phyloP scores from a whole-genome alignment of 1,139 yeast genomes.

The Zhuliangozyma blackwelliae region DNA sequence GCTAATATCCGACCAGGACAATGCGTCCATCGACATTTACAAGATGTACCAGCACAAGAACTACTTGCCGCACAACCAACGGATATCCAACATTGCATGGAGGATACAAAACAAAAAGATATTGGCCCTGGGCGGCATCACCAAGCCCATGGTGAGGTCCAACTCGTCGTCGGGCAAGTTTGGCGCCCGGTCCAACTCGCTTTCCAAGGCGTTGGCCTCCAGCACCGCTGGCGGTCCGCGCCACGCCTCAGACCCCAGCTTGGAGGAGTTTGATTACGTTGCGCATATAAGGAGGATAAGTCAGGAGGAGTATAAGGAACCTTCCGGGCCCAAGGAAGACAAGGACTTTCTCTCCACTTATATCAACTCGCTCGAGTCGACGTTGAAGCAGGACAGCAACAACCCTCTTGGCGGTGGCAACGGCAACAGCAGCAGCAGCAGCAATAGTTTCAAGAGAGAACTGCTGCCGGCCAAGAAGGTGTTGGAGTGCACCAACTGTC shows the following conservation, averaged over 20 bases:
- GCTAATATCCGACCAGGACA: conserved; percentile 9
- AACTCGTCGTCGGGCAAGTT: conserved; percentile 6
- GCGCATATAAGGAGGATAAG: conserved; percentile 44
- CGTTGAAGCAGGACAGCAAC: conserved; percentile 26
- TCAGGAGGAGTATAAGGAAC: conserved; percentile 30
- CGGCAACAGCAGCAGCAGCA: conserved; percentile 1
- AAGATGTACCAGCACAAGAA: conserved; percentile 43
- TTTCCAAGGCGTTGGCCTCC: conserved; percentile 1
- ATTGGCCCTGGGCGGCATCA: conserved; percentile 4
- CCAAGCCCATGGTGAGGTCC: conserved; percentile 8
- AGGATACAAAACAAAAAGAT: conserved; percentile 39
- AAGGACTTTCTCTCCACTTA: conserved; percentile 35
- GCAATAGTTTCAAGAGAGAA: neutral
- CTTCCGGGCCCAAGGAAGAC: conserved; percentile 1
- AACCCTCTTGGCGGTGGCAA: conserved; percentile 13
- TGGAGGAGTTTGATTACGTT: conserved; percentile 46
- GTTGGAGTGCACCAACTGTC: conserved; percentile 43
- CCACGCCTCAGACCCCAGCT: conserved; percentile 20
- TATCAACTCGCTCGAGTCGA: conserved; percentile 37
- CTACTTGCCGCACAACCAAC: conserved; percentile 41
- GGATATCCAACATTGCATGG: conserved; percentile 47
- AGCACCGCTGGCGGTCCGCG: neutral
- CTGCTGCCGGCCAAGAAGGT: conserved; percentile 15
- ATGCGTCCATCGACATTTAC: conserved; percentile 10
- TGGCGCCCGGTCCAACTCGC: conserved; percentile 6